Percentiles rank a stretch among this genome's conserved stretches.
Evolutionary conservation across 2,329 filamentous ascomycete species (phyloP).

Genomic region (Apiospora marii): DNA sequence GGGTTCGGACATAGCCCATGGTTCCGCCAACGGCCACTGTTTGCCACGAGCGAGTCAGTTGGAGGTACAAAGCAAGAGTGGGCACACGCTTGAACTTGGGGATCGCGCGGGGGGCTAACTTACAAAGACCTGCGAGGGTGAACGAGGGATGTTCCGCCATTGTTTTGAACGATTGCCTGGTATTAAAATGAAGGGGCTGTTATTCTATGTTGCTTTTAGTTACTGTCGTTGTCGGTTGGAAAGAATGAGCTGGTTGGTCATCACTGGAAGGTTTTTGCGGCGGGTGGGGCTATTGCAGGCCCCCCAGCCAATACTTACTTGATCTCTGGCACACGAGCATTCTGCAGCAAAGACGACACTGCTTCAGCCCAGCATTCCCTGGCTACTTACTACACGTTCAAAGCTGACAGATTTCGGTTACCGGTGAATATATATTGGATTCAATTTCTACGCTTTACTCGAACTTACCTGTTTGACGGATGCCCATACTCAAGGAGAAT

Average conservation of each 20-base stretch:
- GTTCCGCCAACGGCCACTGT: constrained; percentile 45
- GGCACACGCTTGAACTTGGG: neutral
- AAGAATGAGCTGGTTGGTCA: neutral
- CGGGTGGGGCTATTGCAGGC: neutral
- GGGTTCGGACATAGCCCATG: constrained; percentile 41
- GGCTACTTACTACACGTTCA: neutral
- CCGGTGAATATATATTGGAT: neutral
- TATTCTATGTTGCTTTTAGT: neutral
- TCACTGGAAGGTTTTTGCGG: constrained; percentile 1
- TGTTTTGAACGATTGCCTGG: neutral
- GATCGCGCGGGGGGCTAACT: constrained; percentile 30
- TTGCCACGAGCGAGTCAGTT: neutral
- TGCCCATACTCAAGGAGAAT: neutral
- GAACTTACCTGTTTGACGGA: neutral
- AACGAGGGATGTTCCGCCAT: constrained; percentile 53
- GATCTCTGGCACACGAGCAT: neutral
- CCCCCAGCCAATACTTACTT: neutral
- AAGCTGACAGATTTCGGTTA: too few species aligned
- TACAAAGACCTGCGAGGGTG: constrained; percentile 49
- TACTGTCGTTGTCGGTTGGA: neutral
- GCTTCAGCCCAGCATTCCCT: neutral
- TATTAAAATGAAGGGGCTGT: neutral
- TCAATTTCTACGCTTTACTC: neutral
- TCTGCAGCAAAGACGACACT: neutral
- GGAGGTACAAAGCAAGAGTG: neutral